phyloP scores from a whole-genome alignment of 2,329 filamentous ascomycete genomes.

The Neurospora sp. region DNA sequence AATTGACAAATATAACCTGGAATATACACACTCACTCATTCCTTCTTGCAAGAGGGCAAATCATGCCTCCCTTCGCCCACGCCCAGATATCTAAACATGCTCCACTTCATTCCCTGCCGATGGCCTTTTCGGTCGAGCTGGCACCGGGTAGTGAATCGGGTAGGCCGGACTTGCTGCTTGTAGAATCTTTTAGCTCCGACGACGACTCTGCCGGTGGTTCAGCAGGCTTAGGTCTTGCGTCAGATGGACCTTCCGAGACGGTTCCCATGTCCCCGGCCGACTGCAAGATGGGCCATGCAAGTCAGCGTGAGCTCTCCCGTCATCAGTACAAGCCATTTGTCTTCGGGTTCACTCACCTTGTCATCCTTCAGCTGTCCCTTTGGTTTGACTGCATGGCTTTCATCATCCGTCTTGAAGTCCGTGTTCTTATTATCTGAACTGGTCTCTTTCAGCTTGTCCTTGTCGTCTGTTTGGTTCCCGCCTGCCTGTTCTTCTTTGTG shows the following conservation, averaged over 20 bases:
- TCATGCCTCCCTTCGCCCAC: not conserved
- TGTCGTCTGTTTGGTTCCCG: constrained; percentile 1
- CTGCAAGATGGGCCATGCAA: not conserved
- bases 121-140: not conserved
- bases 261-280: not conserved
- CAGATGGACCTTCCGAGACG: not conserved
- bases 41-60: not conserved
- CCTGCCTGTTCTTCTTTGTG: not conserved
- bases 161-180: not conserved
- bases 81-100: not conserved
- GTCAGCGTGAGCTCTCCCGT: not conserved
- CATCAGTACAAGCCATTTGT: not conserved
- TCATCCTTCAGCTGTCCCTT: not conserved
- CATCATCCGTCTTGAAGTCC: not conserved
- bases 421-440: not conserved
- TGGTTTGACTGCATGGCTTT: constrained; percentile 1
- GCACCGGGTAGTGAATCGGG: not conserved
- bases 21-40: not conserved
- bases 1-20: not conserved
- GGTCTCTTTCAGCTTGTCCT: constrained; percentile 14
- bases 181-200: not conserved
- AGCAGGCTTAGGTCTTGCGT: not conserved
- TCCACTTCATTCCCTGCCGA: not conserved
- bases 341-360: not conserved
- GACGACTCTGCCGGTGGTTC: not conserved